Conservation (phyloP, 2,329 filamentous ascomycete species). For the Incumbomyces lentus region DNA sequence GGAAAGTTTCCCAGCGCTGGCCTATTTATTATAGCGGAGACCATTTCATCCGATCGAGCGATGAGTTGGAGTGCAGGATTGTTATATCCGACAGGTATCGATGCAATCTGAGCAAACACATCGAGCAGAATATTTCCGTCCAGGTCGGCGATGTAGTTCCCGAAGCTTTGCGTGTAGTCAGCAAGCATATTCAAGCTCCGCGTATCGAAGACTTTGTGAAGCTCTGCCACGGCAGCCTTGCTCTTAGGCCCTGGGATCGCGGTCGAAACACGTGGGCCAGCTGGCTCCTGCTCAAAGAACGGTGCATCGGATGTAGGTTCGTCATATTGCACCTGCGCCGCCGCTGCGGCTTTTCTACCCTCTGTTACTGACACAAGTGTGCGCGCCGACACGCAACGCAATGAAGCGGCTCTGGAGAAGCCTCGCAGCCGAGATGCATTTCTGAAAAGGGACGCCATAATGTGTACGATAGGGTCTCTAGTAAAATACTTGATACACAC, state of each 20-base stretch:
- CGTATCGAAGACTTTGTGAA: conserved; percentile 74
- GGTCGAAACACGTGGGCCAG: conserved; percentile 44
- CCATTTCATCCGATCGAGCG: conserved; percentile 67
- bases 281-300: conserved; percentile 51
- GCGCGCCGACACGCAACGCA: background rate
- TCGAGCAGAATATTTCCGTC: conserved; percentile 43
- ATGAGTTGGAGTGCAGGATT: conserved; percentile 63
- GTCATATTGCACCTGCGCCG: conserved; percentile 8
- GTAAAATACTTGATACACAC: no score
- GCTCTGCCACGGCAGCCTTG: conserved; percentile 56
- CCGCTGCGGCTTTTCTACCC: conserved; percentile 11
- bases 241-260: conserved; percentile 67
- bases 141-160: conserved; percentile 59
- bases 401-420: background rate
- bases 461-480: background rate
- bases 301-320: conserved; percentile 29
- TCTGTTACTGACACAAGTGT: conserved; percentile 11
- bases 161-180: conserved; percentile 62
- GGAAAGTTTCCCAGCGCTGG: conserved; percentile 68
- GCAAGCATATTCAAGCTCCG: conserved; percentile 74
- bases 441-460: conserved; percentile 5
- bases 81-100: conserved; percentile 86
- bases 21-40: conserved; percentile 71
- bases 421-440: background rate
- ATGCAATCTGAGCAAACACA: conserved; percentile 71